Conservation (phyloP, 495 filamentous ascomycete species). For the Cudoniella acicularis region DNA sequence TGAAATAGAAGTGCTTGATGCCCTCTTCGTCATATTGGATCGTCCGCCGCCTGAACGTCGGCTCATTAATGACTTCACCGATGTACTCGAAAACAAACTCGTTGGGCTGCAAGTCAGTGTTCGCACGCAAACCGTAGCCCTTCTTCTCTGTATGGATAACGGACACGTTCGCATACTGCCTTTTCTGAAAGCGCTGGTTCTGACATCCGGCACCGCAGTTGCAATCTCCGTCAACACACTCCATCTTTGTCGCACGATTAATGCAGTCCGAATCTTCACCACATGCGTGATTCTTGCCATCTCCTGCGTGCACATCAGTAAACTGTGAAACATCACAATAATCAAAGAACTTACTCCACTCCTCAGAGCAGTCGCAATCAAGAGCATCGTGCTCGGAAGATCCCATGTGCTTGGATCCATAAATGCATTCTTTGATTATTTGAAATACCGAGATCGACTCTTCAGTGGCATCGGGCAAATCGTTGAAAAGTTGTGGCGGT, state of each 20-base stretch:
- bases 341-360: constrained; percentile 77
- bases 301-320: constrained; percentile 51
- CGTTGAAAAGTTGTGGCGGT: constrained; percentile 59
- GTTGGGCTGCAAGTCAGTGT: constrained; percentile 68
- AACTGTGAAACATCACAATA: constrained; percentile 10
- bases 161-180: constrained; percentile 83
- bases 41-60: constrained; percentile 81
- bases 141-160: constrained; percentile 98
- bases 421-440: constrained; percentile 76
- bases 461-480: constrained; percentile 68
- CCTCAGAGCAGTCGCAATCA: constrained; percentile 92
- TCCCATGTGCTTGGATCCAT: constrained; percentile 84
- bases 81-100: constrained; percentile 98
- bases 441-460: constrained; percentile 77
- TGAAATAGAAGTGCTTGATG: constrained; percentile 99
- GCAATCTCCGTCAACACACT: constrained; percentile 80
- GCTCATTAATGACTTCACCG: constrained; percentile 95
- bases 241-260: constrained; percentile 96
- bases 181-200: constrained; percentile 92
- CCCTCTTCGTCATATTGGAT: constrained; percentile 89
- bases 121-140: constrained; percentile 84
- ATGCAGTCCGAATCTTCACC: constrained; percentile 98
- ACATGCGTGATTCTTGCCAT: constrained; percentile 76
- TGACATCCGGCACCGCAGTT: constrained; percentile 84
- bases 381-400: constrained; percentile 84